Evolutionary conservation across 306 rosid genomes (phyloP), one percentile per base, ranked within the genome.

Genomic region (Gastrolobium villosum): DNA sequence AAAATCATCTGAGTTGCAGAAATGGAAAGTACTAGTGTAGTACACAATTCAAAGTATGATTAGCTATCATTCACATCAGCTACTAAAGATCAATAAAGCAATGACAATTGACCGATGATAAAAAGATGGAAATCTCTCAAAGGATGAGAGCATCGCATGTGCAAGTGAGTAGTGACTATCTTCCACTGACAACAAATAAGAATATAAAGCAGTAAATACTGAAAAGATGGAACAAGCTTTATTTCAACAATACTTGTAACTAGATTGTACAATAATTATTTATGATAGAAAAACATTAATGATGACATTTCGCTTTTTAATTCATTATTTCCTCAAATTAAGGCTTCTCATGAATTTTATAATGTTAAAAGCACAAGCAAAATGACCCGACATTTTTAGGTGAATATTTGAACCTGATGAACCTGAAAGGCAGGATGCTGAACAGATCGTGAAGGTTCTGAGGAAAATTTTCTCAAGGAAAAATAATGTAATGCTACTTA

Each of bases 1-100:
- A 74, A 20, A 5, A 40, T 31, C 11, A 74, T 78, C 13, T 69
- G 30, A 78, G 61, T 10, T 5, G 52, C 53, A 14, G 60, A 26
- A 61, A 26, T 62, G 37, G 50, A 62, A 56, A 62, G 62, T 64
- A 15, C 40, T n/a, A 66, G 11, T 7, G 11, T 26, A 45, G 5
- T 10, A 6, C 44, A 43, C 34, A 31, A 30, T 7, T 30, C 13
- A 66, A 66, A 26, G 3, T 3, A 77, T 43, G 64, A 37, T 26
- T 45, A 55, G 50, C 70, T 40, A 66, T 54, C 74, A 32, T 69
- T 56, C 49, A 66, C 63, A 77, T 54, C 30, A 15, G 26, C 15
- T 13, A 2, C n/a, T 1, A 20, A 7, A 45, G 52, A 69, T 46
- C 32, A 45, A 8, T 6, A 7, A 55, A 30, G 75, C 54, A 60